A percentile compares a stretch with the other conserved stretches of the same genome.
Conservation (phyloP, 768 basidiomycete genomes). For the Agrocybe praecox region DNA sequence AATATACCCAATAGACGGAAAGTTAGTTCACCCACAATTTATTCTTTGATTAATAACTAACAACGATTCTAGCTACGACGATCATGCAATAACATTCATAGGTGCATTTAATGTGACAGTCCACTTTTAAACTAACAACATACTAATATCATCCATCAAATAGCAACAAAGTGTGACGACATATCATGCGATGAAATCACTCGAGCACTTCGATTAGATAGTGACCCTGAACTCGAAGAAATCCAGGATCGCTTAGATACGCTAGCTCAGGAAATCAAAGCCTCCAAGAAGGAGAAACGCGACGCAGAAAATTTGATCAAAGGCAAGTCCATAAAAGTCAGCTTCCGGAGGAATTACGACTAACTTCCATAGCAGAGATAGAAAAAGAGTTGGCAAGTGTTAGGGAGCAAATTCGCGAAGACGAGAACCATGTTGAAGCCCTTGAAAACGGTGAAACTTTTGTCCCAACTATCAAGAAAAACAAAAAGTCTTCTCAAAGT, state of each 20-base stretch:
- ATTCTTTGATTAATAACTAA: neutral
- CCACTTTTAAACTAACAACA: neutral
- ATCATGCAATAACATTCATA: conserved; percentile 62
- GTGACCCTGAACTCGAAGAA: conserved; percentile 52
- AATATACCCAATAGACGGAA: conserved; percentile 44
- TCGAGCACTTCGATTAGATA: conserved; percentile 47
- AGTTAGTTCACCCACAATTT: conserved; percentile 36
- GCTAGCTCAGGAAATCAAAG: conserved; percentile 33
- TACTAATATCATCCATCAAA: neutral
- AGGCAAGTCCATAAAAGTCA: conserved; percentile 30
- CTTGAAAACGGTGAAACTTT: conserved; percentile 47
- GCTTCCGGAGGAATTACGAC: neutral
- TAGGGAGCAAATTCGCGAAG: conserved; percentile 38
- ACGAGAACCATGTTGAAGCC: conserved; percentile 48
- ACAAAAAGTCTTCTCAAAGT: conserved; percentile 12
- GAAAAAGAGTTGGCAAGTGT: conserved; percentile 39
- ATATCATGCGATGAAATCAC: conserved; percentile 63
- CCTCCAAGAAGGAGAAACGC: conserved; percentile 43
- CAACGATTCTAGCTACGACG: conserved; percentile 48
- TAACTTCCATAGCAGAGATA: conserved; percentile 30
- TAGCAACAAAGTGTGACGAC: conserved; percentile 67
- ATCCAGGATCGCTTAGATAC: conserved; percentile 49
- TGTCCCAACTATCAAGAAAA: conserved; percentile 37
- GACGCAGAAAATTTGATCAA: conserved; percentile 40
- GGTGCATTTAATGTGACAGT: conserved; percentile 31